Percentiles rank a stretch among this genome's conserved stretches.
Evolutionary conservation across 371 early-diverging fungal genomes (phyloP).

Genomic region (Lichtheimia hyalospora): DNA sequence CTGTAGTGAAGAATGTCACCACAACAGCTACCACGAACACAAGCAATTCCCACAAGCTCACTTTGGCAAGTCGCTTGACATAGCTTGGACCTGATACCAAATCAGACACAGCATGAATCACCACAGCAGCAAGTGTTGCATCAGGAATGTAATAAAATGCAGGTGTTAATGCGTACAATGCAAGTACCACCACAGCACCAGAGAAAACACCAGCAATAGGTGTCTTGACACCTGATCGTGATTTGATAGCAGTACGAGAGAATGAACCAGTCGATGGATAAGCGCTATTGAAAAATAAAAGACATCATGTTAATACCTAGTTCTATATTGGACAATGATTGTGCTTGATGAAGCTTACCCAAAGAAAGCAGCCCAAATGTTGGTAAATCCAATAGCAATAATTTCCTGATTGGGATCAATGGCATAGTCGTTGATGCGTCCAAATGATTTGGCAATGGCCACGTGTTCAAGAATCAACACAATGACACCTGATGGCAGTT

Average conservation of each 20-base stretch:
- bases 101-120: constrained; percentile 72
- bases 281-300: constrained; percentile 19
- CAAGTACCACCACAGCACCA: constrained; percentile 72
- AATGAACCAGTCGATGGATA: constrained; percentile 52
- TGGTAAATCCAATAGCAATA: constrained; percentile 82
- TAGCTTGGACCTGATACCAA: constrained; percentile 45
- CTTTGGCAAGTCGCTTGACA: constrained; percentile 33
- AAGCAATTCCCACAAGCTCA: constrained; percentile 57
- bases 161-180: constrained; percentile 77
- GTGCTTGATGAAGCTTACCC: constrained; percentile 60
- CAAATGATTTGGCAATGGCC: constrained; percentile 82
- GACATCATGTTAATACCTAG: neutral
- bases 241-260: constrained; percentile 71
- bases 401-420: constrained; percentile 81
- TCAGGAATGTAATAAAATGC: constrained; percentile 86
- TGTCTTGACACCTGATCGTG: constrained; percentile 77
- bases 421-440: constrained; percentile 64
- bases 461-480: constrained; percentile 83
- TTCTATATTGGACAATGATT: neutral
- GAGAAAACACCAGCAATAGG: constrained; percentile 82
- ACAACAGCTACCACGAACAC: constrained; percentile 53
- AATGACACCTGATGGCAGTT: constrained; percentile 65
- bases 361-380: constrained; percentile 80
- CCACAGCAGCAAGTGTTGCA: constrained; percentile 76
- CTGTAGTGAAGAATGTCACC: constrained; percentile 67